Conservation (phyloP, 495 filamentous ascomycete genomes). For the Neurospora intermedia region DNA sequence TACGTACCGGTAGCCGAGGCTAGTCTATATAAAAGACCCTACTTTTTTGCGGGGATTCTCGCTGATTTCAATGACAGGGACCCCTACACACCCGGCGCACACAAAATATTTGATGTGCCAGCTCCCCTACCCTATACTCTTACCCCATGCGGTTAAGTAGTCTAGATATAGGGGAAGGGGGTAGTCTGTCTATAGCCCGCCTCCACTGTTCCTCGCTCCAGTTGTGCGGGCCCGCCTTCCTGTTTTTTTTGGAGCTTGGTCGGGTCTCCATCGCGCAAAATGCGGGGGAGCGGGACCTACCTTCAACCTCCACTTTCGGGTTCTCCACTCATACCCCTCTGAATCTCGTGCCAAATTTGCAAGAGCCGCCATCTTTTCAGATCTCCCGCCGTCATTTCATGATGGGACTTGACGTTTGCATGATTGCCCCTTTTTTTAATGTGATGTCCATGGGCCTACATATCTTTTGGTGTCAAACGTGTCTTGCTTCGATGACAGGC, state of each 20-base stretch:
- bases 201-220: background rate
- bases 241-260: background rate
- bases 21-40: too few relatives aligned
- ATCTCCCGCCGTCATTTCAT: background rate
- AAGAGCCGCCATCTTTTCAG: background rate
- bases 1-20: too few relatives aligned
- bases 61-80: too few relatives aligned
- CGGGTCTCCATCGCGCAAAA: background rate
- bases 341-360: background rate
- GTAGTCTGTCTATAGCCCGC: too few relatives aligned
- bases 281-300: constrained; percentile 3
- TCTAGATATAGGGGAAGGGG: too few relatives aligned
- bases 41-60: too few relatives aligned
- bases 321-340: background rate
- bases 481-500: background rate
- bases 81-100: too few relatives aligned
- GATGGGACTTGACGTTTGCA: background rate
- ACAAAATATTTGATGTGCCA: too few relatives aligned
- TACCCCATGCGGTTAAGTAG: too few relatives aligned
- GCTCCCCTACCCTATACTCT: too few relatives aligned
- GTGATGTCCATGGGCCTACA: background rate
- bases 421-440: background rate
- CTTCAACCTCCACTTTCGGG: background rate
- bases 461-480: background rate
- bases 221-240: background rate